These are phyloP conservation scores for Hibiscus trionum DNA, from an alignment of 345 rosid species.

Conservation along the genomic window DNA sequence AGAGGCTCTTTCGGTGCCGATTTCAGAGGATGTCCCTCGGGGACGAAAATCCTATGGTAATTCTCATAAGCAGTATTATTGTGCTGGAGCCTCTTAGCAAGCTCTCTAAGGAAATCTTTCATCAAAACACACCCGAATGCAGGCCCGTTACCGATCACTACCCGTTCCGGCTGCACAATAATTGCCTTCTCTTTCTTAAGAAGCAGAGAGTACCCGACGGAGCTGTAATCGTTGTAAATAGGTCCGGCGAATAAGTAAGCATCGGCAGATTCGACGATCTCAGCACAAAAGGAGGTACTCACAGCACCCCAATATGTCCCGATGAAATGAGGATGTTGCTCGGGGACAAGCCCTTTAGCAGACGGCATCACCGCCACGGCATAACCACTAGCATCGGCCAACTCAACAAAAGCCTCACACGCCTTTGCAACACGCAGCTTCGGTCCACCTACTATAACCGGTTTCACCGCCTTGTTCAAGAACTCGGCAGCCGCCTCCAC, in stretches of 20 bases:
- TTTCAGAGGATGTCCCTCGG: slow-evolving; percentile 48
- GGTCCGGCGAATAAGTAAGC: slow-evolving; percentile 80
- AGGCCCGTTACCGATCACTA: slow-evolving; percentile 59
- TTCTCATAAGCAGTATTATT: slow-evolving; percentile 61
- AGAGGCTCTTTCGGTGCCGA: slow-evolving; percentile 47
- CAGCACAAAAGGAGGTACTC: slow-evolving; percentile 69
- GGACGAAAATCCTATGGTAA: slow-evolving; percentile 66
- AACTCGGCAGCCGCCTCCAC: slow-evolving; percentile 65
- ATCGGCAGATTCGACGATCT: slow-evolving; percentile 80
- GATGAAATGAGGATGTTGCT: slow-evolving; percentile 64
- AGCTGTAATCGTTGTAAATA: slow-evolving; percentile 71
- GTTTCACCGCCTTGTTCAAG: slow-evolving; percentile 75
- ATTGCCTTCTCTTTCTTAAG: slow-evolving; percentile 81
- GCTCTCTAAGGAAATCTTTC: slow-evolving; percentile 61
- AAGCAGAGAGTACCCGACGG: slow-evolving; percentile 78
- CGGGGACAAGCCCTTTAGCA: slow-evolving; percentile 62
- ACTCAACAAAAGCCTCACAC: slow-evolving; percentile 42
- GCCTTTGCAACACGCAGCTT: slow-evolving; percentile 58
- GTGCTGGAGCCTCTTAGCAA: slow-evolving; percentile 45
- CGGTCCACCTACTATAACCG: slow-evolving; percentile 69
- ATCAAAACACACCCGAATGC: slow-evolving; percentile 69
- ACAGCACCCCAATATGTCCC: slow-evolving; percentile 87
- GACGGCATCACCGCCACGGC: slow-evolving; percentile 69
- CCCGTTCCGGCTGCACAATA: slow-evolving; percentile 64
- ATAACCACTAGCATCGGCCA: slow-evolving; percentile 59